phyloP scores from a whole-genome alignment of 1,284 basidiomycete species.

The Coniferiporia weirii region DNA sequence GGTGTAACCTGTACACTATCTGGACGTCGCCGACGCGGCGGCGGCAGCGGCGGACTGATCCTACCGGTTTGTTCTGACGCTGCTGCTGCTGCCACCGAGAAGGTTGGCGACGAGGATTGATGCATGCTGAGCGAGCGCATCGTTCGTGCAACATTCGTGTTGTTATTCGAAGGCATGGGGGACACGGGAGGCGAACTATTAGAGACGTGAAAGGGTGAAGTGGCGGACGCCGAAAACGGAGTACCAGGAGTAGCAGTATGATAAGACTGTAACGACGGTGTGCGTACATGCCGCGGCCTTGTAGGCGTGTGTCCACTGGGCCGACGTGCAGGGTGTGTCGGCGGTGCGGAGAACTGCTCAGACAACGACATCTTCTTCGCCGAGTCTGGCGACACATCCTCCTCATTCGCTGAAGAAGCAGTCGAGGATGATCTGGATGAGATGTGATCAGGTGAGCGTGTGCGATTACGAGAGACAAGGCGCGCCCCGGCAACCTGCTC shows the following conservation, averaged over 20 bases:
- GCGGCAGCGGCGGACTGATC: conserved; percentile 32
- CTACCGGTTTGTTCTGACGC: neutral
- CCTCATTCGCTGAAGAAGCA: conserved; percentile 17
- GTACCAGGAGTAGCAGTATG: neutral
- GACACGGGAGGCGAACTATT: neutral
- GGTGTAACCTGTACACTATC: conserved; percentile 54
- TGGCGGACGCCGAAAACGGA: neutral
- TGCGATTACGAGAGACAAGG: conserved; percentile 20
- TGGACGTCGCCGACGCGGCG: conserved; percentile 45
- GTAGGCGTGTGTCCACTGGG: conserved; percentile 16
- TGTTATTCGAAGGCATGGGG: neutral
- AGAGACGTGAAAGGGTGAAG: conserved; percentile 1
- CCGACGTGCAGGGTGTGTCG: conserved; percentile 56
- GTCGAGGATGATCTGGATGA: conserved; percentile 7
- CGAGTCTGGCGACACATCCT: neutral
- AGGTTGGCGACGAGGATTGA: conserved; percentile 23
- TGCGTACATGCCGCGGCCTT: conserved; percentile 7
- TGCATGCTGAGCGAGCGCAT: conserved; percentile 55
- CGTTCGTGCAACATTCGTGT: conserved; percentile 28
- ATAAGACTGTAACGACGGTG: conserved; percentile 10
- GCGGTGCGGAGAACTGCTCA: conserved; percentile 37
- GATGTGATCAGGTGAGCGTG: conserved; percentile 18
- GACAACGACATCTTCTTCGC: conserved; percentile 19
- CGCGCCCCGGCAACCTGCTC: conserved; percentile 38
- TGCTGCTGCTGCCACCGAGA: neutral